Percentiles rank a stretch among this genome's conserved stretches.
Conservation (phyloP, 805 yeast genomes). For the Millerago galiae region DNA sequence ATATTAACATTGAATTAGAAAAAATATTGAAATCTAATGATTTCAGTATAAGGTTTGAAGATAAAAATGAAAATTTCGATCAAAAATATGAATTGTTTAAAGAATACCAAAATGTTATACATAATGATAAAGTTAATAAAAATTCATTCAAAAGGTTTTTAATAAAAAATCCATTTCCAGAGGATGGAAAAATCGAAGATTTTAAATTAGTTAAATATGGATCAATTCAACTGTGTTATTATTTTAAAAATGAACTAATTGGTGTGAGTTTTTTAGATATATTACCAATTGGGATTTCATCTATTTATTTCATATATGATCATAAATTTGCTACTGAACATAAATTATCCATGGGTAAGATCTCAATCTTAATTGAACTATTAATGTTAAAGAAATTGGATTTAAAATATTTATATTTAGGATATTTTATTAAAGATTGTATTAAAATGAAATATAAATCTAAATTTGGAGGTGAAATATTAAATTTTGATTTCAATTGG, state of each 20-base stretch:
- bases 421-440: slow-evolving; percentile 76
- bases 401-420: slow-evolving; percentile 58
- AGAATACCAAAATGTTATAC: slow-evolving; percentile 67
- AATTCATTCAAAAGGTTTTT: slow-evolving; percentile 57
- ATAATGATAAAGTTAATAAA: slow-evolving; percentile 48
- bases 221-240: slow-evolving; percentile 76
- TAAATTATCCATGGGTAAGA: slow-evolving; percentile 43
- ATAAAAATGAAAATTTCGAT: slow-evolving; percentile 36
- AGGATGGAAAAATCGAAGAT: slow-evolving; percentile 5
- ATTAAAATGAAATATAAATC: slow-evolving; percentile 77
- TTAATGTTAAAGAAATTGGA: slow-evolving; percentile 42
- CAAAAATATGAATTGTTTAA: slow-evolving; percentile 60
- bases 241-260: slow-evolving; percentile 51
- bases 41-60: slow-evolving; percentile 43
- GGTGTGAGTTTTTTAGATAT: slow-evolving; percentile 77
- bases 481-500: slow-evolving; percentile 36
- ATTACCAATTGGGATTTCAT: slow-evolving; percentile 68
- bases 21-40: slow-evolving; percentile 15
- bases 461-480: slow-evolving; percentile 68
- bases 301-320: slow-evolving; percentile 86
- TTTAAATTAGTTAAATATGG: slow-evolving; percentile 34
- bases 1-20: slow-evolving; percentile 30
- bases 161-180: slow-evolving; percentile 58
- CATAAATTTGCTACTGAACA: slow-evolving; percentile 37
- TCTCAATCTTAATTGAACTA: slow-evolving; percentile 70